Conservation (phyloP, 2,329 filamentous ascomycete genomes). For the Penicillium brasilianum region DNA sequence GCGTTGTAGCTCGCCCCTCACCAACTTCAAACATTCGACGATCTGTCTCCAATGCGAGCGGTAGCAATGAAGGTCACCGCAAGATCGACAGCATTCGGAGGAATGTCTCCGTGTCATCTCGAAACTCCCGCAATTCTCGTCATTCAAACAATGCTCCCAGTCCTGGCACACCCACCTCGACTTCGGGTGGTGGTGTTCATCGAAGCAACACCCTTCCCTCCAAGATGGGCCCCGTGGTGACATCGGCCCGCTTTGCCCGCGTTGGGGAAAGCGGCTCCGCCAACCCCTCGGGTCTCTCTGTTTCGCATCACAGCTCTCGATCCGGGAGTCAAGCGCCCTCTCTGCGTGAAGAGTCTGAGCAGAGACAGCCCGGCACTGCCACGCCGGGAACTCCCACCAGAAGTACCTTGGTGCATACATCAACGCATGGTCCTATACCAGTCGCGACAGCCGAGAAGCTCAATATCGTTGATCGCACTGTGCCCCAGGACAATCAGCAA, state of each 20-base stretch:
- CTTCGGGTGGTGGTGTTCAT: constrained; percentile 63
- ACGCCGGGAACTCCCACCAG: constrained; percentile 25
- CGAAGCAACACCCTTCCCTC: constrained; percentile 93
- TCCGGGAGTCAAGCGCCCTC: constrained; percentile 38
- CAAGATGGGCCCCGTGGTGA: constrained; percentile 78
- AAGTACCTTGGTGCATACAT: constrained; percentile 37
- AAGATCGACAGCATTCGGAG: constrained; percentile 77
- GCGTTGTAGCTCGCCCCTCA: constrained; percentile 54
- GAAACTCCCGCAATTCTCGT: constrained; percentile 76
- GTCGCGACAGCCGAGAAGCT: constrained; percentile 27
- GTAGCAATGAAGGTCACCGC: constrained; percentile 82
- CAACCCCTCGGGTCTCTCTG: constrained; percentile 43
- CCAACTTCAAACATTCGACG: constrained; percentile 60
- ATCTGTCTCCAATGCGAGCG: constrained; percentile 86
- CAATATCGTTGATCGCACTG: constrained; percentile 20
- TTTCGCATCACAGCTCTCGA: constrained; percentile 39
- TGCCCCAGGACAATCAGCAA: constrained; percentile 52
- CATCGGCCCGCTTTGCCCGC: constrained; percentile 69
- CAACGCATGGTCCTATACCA: constrained; percentile 41
- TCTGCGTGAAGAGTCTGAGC: constrained; percentile 25
- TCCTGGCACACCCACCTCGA: constrained; percentile 65
- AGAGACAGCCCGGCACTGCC: constrained; percentile 14
- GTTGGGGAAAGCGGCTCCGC: constrained; percentile 58
- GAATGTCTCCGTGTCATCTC: constrained; percentile 92
- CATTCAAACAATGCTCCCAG: constrained; percentile 73